phyloP scores from a whole-genome alignment of 1,139 yeast species.

The Petasospora fabianii region DNA sequence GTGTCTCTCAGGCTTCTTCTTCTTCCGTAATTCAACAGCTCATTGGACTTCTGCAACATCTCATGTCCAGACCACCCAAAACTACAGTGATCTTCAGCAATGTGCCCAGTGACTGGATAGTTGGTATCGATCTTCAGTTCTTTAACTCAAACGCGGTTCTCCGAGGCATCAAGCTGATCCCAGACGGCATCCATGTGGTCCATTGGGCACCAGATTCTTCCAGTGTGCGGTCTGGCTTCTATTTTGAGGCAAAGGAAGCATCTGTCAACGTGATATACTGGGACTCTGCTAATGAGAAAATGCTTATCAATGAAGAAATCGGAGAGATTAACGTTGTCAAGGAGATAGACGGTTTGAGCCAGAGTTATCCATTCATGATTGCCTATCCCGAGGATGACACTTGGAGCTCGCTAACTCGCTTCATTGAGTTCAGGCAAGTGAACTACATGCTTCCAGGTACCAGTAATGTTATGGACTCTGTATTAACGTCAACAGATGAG shows the following conservation, averaged over 20 bases:
- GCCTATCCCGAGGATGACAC: slow-evolving; percentile 25
- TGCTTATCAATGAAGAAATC: slow-evolving; percentile 28
- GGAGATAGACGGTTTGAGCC: slow-evolving; percentile 26
- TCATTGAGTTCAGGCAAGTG: slow-evolving; percentile 21
- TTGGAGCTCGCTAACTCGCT: slow-evolving; percentile 28
- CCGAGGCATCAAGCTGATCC: slow-evolving; percentile 35
- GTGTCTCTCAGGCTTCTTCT: too few relatives aligned
- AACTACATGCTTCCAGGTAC: slow-evolving; percentile 25
- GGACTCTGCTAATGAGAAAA: slow-evolving; percentile 28
- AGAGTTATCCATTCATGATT: slow-evolving; percentile 33
- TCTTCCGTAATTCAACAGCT: too few relatives aligned
- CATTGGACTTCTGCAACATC: neutral
- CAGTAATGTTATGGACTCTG: slow-evolving; percentile 29
- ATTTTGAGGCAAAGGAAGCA: slow-evolving; percentile 26
- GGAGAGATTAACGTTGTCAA: slow-evolving; percentile 31
- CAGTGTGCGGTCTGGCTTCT: slow-evolving; percentile 30
- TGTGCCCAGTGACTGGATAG: slow-evolving; percentile 31
- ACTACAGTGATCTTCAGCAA: slow-evolving; percentile 30
- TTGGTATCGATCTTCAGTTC: slow-evolving; percentile 38
- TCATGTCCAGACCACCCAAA: slow-evolving; percentile 28
- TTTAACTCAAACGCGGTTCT: slow-evolving; percentile 33
- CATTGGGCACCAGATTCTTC: slow-evolving; percentile 34
- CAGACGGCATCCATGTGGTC: slow-evolving; percentile 36
- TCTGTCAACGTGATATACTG: slow-evolving; percentile 27
- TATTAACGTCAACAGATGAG: slow-evolving; percentile 40